A percentile compares a stretch with the other conserved stretches of the same genome.
These are phyloP conservation scores for Cryptococcus sp. DNA, from an alignment of 1,284 basidiomycete genomes.

Conservation along the genomic window DNA sequence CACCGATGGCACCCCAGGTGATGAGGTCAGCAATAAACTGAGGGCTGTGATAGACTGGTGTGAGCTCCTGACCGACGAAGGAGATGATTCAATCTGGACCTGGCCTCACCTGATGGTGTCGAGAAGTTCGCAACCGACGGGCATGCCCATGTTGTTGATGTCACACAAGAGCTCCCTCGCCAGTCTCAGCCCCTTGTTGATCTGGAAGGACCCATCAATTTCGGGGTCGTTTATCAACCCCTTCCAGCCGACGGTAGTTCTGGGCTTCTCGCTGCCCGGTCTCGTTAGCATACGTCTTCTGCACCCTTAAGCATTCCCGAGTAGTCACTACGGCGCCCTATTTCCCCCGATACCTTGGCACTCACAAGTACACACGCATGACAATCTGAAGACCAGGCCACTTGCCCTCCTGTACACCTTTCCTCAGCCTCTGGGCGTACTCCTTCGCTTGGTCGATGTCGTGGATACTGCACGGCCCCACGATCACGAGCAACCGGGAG, in stretches of 20 bases:
- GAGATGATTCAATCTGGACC: background rate
- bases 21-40: slow-evolving; percentile 95
- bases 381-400: slow-evolving; percentile 74
- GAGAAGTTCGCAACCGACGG: slow-evolving; percentile 83
- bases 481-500: slow-evolving; percentile 79
- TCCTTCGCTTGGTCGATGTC: slow-evolving; percentile 81
- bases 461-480: slow-evolving; percentile 97
- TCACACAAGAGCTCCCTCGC: slow-evolving; percentile 85
- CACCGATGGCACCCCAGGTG: slow-evolving; percentile 97
- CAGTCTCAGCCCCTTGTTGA: slow-evolving; percentile 93
- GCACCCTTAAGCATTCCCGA: background rate
- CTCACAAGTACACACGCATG: slow-evolving; percentile 89
- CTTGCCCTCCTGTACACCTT: slow-evolving; percentile 61
- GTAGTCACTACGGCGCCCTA: background rate
- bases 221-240: slow-evolving; percentile 79
- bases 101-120: slow-evolving; percentile 46
- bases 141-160: slow-evolving; percentile 77
- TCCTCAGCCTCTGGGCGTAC: slow-evolving; percentile 75
- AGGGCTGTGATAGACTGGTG: slow-evolving; percentile 54
- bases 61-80: background rate
- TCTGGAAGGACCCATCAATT: slow-evolving; percentile 56
- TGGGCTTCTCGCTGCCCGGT: slow-evolving; percentile 49
- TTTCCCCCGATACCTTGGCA: background rate
- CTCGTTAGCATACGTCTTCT: background rate
- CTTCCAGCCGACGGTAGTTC: slow-evolving; percentile 86